These are phyloP conservation scores for Podospora conica DNA, from an alignment of 495 filamentous ascomycete genomes.

Conservation along the genomic window DNA sequence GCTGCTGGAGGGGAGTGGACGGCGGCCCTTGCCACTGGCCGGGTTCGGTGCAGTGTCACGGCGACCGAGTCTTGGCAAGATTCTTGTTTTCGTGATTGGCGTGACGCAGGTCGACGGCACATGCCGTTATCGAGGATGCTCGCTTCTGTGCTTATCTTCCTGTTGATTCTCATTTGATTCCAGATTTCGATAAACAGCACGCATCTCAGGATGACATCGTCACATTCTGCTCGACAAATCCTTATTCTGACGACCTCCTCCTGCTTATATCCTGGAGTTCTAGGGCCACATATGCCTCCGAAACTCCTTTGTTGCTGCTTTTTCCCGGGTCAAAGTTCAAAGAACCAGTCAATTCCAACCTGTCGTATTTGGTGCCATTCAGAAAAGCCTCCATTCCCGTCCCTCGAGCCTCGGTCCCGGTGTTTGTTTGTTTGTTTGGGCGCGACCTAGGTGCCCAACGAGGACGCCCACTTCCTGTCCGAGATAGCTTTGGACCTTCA, in stretches of 20 bases:
- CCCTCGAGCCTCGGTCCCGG: background rate
- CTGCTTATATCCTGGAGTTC: too few species aligned
- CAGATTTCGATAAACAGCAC: background rate
- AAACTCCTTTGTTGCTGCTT: background rate
- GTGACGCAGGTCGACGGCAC: slow-evolving; percentile 5
- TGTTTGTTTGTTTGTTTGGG: background rate
- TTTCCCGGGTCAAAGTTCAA: background rate
- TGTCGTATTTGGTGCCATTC: background rate
- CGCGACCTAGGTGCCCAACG: background rate
- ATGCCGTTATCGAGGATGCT: background rate
- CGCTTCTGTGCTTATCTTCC: background rate
- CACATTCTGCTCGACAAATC: background rate
- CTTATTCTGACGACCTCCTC: background rate
- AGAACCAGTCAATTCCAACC: background rate
- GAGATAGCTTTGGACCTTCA: background rate
- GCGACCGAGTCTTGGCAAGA: background rate
- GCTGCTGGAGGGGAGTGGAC: background rate
- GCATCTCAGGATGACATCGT: background rate
- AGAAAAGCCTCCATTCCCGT: background rate
- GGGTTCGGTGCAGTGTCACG: background rate
- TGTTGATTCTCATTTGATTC: background rate
- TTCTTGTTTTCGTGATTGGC: slow-evolving; percentile 8
- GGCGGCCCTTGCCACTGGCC: background rate
- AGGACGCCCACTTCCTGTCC: background rate
- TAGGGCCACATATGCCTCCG: too few species aligned